phyloP scores from a whole-genome alignment of 108 stramenopile genomes.

The Cylindrotheca closterium region DNA sequence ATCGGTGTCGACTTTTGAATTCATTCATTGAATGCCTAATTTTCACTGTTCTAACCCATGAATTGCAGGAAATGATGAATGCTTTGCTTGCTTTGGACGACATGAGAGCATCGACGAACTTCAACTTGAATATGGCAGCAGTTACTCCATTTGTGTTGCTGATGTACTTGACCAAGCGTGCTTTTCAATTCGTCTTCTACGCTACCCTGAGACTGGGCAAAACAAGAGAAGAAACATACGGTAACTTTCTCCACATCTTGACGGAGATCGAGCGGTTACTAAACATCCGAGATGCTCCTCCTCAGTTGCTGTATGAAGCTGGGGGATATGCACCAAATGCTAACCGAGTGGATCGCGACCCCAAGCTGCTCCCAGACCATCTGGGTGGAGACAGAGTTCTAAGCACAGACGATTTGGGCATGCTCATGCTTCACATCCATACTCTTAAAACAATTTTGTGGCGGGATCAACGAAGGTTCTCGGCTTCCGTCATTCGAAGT shows the following conservation, averaged over 20 bases:
- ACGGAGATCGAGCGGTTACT: constrained; percentile 85
- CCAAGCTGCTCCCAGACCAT: background rate
- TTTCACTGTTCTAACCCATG: background rate
- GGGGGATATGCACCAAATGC: constrained; percentile 28
- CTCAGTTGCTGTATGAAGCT: constrained; percentile 6
- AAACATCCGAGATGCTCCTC: constrained; percentile 85
- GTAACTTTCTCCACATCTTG: constrained; percentile 66
- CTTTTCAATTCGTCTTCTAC: constrained; percentile 64
- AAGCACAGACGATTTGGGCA: constrained; percentile 79
- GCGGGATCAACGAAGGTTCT: constrained; percentile 72
- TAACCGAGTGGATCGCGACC: background rate
- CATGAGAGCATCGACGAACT: constrained; percentile 80
- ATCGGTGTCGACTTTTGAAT: background rate
- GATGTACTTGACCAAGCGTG: constrained; percentile 38
- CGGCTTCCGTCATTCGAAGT: constrained; percentile 51
- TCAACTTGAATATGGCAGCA: constrained; percentile 86
- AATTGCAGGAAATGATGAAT: constrained; percentile 74
- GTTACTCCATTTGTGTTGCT: constrained; percentile 83
- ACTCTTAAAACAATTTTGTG: constrained; percentile 78
- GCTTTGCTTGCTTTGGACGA: constrained; percentile 90
- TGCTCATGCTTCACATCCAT: constrained; percentile 89
- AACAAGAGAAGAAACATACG: constrained; percentile 72
- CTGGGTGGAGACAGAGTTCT: constrained; percentile 21
- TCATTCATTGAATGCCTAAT: no score
- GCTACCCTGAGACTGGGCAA: constrained; percentile 71